Evolutionary conservation across 1,284 basidiomycete species (phyloP).

Genomic region (Pseudozyma sp.): DNA sequence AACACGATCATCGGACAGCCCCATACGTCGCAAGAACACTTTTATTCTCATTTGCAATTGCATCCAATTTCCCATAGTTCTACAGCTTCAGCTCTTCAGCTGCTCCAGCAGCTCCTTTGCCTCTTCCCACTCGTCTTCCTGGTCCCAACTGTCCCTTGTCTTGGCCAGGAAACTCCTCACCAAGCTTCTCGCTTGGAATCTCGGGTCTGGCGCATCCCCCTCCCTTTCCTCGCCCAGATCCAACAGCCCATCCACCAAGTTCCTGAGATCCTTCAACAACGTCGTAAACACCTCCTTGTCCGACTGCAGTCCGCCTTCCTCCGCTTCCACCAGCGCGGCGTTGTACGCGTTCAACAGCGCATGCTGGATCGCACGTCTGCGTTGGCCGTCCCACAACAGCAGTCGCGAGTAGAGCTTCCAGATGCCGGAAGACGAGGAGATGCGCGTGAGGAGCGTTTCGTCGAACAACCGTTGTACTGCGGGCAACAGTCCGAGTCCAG

Average conservation of each 20-base stretch:
- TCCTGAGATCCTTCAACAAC: conserved; percentile 54
- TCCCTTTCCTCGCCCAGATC: conserved; percentile 74
- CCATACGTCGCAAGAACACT: background rate
- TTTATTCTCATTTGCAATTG: background rate
- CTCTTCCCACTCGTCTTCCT: conserved; percentile 83
- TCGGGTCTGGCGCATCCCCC: conserved; percentile 74
- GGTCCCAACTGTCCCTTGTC: conserved; percentile 78
- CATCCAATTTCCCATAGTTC: too few relatives aligned
- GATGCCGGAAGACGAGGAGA: conserved; percentile 72
- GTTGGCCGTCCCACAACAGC: conserved; percentile 51
- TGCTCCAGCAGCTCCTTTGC: conserved; percentile 72
- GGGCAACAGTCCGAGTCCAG: conserved; percentile 76
- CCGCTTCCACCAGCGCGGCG: conserved; percentile 30
- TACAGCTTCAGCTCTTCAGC: conserved; percentile 26
- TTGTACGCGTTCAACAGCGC: conserved; percentile 57
- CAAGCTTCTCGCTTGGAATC: conserved; percentile 85
- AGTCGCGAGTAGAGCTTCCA: conserved; percentile 61
- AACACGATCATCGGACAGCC: background rate
- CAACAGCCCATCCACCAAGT: conserved; percentile 78
- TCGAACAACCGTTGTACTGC: conserved; percentile 80
- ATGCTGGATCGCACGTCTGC: conserved; percentile 27
- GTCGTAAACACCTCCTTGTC: conserved; percentile 22
- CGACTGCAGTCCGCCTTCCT: conserved; percentile 16
- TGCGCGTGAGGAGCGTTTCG: conserved; percentile 79
- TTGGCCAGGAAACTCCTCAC: conserved; percentile 86